Evolutionary conservation across 1,284 basidiomycete genomes (phyloP).

Genomic region (Cutaneotrichosporon cutaneum): DNA sequence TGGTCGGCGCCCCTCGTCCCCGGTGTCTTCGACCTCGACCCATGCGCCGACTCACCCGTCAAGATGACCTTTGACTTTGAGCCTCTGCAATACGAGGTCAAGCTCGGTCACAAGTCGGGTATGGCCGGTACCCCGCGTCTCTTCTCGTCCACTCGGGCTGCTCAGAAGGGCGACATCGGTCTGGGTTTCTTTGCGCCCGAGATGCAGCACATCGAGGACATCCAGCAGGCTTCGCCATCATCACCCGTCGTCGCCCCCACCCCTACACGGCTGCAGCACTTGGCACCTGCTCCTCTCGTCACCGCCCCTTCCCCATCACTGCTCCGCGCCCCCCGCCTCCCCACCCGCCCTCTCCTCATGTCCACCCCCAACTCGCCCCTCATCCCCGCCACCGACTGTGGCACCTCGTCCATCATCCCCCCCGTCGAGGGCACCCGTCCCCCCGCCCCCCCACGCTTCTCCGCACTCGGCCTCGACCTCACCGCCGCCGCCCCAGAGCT

Average conservation of each 20-base stretch:
- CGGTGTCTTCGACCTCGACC: slow-evolving; percentile 20
- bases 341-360: slow-evolving; percentile 10
- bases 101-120: neutral
- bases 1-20: slow-evolving; percentile 17
- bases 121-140: neutral
- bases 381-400: neutral
- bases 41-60: slow-evolving; percentile 2
- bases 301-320: neutral
- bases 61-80: slow-evolving; percentile 11
- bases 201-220: slow-evolving; percentile 8
- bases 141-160: neutral
- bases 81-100: slow-evolving; percentile 7
- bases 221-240: neutral
- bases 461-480: slow-evolving; percentile 23
- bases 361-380: slow-evolving; percentile 7
- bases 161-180: neutral
- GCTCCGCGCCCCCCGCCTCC: slow-evolving; percentile 14
- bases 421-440: slow-evolving; percentile 17
- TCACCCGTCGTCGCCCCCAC: neutral
- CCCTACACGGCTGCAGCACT: neutral
- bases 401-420: neutral
- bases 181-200: neutral
- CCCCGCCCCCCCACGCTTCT: slow-evolving; percentile 7
- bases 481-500: neutral
- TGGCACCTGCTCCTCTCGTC: neutral